Conservation (phyloP, 176 grass and related monocot genomes). For the Areca catechu region DNA sequence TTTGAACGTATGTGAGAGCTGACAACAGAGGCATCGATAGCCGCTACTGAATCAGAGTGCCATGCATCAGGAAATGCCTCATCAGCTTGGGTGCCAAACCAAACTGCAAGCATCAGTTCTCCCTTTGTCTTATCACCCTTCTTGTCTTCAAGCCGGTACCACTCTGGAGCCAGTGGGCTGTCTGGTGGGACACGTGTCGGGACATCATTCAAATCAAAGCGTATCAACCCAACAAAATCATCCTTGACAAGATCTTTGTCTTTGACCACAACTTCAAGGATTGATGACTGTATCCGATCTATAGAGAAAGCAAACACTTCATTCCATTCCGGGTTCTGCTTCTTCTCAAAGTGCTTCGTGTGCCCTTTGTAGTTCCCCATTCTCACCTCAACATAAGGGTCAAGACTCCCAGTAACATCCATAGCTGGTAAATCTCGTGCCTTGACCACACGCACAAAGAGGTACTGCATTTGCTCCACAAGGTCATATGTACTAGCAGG, state of each 20-base stretch:
- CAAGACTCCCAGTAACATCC: conserved; percentile 86
- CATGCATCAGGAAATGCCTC: conserved; percentile 97
- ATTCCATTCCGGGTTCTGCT: conserved; percentile 86
- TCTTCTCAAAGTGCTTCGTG: conserved; percentile 92
- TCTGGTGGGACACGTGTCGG: conserved; percentile 81
- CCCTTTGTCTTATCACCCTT: conserved; percentile 64
- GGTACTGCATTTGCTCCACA: conserved; percentile 92
- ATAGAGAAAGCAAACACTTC: conserved; percentile 93
- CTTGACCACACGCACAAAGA: conserved; percentile 98
- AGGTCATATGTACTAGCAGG: conserved; percentile 88
- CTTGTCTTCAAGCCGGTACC: conserved; percentile 84
- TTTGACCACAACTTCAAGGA: conserved; percentile 77
- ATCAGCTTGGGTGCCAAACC: conserved; percentile 96
- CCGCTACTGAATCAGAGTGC: conserved; percentile 63
- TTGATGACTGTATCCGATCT: conserved; percentile 80
- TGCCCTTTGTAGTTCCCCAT: conserved; percentile 86
- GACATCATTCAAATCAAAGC: conserved; percentile 88
- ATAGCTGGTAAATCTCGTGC: conserved; percentile 74
- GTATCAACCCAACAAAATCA: conserved; percentile 85
- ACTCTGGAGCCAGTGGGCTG: conserved; percentile 91
- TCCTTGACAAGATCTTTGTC: conserved; percentile 85
- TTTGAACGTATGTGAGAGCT: conserved; percentile 71
- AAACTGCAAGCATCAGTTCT: conserved; percentile 97
- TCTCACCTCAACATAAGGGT: conserved; percentile 87
- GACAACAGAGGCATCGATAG: conserved; percentile 41